phyloP scores from a whole-genome alignment of 768 basidiomycete genomes.

The Agrocybe praecox region DNA sequence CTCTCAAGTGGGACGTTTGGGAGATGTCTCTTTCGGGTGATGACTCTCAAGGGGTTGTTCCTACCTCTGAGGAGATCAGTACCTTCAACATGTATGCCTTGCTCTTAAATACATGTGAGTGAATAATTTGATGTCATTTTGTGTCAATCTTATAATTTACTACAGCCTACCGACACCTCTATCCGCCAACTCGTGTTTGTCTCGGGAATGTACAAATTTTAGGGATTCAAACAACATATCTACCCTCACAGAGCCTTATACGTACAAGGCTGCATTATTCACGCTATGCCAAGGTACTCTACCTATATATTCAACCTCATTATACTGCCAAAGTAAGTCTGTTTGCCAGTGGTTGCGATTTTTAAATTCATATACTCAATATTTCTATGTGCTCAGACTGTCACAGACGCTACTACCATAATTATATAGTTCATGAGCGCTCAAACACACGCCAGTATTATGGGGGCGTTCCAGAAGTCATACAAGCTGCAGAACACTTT shows the following conservation, averaged over 20 bases:
- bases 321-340: constrained; percentile 24
- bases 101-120: background rate
- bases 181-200: background rate
- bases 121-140: background rate
- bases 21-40: background rate
- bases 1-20: background rate
- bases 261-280: constrained; percentile 20
- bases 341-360: too few species aligned
- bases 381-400: background rate
- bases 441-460: constrained; percentile 16
- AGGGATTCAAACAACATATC: background rate
- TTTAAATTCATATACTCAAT: background rate
- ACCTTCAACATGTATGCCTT: constrained; percentile 1
- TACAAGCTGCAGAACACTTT: constrained; percentile 15
- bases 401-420: constrained; percentile 18
- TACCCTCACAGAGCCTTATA: constrained; percentile 1
- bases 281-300: constrained; percentile 21
- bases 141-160: background rate
- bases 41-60: background rate
- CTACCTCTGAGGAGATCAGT: background rate
- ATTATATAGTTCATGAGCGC: constrained; percentile 15
- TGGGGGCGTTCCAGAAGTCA: constrained; percentile 8
- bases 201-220: background rate
- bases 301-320: constrained; percentile 23
- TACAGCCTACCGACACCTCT: constrained; percentile 3